Evolutionary conservation across 257 asterid species (phyloP).

Genomic region (Solanum okadae): DNA sequence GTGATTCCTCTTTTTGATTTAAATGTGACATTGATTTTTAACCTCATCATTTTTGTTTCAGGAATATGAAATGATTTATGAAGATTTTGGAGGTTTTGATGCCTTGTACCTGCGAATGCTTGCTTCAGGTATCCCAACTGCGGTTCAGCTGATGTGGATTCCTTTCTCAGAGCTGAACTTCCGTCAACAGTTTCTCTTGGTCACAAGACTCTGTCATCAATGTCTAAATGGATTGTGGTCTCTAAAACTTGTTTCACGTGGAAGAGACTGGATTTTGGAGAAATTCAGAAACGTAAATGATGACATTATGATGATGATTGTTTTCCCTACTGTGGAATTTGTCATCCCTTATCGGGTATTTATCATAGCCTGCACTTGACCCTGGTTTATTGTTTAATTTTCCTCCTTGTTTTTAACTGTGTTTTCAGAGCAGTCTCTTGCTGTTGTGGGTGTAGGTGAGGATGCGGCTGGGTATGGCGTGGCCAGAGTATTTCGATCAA

Average conservation of each 20-base stretch:
- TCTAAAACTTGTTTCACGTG: constrained; percentile 24
- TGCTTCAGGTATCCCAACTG: constrained; percentile 74
- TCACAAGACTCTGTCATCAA: constrained; percentile 37
- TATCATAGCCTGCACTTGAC: constrained; percentile 3
- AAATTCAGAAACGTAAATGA: constrained; percentile 44
- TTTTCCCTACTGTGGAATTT: constrained; percentile 75
- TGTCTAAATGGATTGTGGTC: constrained; percentile 64
- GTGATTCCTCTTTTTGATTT: not conserved
- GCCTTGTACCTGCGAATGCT: constrained; percentile 81
- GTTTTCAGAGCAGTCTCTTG: constrained; percentile 2
- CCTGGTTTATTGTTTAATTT: not conserved
- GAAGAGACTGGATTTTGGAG: constrained; percentile 39
- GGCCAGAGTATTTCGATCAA: constrained; percentile 80
- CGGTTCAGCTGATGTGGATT: constrained; percentile 92
- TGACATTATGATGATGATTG: constrained; percentile 77
- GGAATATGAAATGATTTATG: constrained; percentile 83
- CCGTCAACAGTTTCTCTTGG: constrained; percentile 56
- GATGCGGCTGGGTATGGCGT: constrained; percentile 85
- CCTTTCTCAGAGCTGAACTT: constrained; percentile 74
- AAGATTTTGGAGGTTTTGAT: constrained; percentile 93
- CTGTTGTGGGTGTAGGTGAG: constrained; percentile 40
- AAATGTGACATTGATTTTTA: not conserved
- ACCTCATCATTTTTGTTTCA: constrained; percentile 18
- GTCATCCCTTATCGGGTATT: constrained; percentile 74
- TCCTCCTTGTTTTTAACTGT: not conserved